Evolutionary conservation across 2,329 filamentous ascomycete species (phyloP).

Genomic region (Fusarium verrucosum): DNA sequence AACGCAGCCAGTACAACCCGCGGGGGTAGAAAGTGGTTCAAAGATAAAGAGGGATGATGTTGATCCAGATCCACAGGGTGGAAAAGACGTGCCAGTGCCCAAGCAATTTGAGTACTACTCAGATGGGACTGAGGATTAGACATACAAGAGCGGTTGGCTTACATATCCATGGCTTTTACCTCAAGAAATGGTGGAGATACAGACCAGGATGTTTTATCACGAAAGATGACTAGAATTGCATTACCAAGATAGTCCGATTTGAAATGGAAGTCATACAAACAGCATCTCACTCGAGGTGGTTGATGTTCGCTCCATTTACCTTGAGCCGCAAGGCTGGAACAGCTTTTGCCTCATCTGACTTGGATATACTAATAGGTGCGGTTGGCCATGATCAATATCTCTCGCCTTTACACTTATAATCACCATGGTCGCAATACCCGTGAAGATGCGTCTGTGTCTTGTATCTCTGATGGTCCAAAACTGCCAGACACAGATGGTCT

Average conservation of each 20-base stretch:
- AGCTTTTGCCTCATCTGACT: too few relatives aligned
- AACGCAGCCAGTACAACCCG: background rate
- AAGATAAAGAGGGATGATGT: conserved; percentile 12
- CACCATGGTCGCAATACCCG: too few relatives aligned
- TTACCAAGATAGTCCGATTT: background rate
- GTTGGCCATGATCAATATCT: too few relatives aligned
- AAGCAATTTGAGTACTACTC: conserved; percentile 50
- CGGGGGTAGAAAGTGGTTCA: background rate
- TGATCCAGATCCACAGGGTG: conserved; percentile 43
- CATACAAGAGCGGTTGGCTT: background rate
- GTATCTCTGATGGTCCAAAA: conserved; percentile 29
- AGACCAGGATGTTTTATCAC: background rate
- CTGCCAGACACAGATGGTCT: conserved; percentile 27
- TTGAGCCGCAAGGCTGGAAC: too few relatives aligned
- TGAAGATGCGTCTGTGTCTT: too few relatives aligned
- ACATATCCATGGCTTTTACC: background rate
- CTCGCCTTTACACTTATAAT: too few relatives aligned
- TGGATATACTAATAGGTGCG: too few relatives aligned
- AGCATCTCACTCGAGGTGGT: too few relatives aligned
- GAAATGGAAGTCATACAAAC: conserved; percentile 1
- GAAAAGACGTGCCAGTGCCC: conserved; percentile 45
- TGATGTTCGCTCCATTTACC: too few relatives aligned
- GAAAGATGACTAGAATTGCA: background rate
- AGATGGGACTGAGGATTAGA: conserved; percentile 40
- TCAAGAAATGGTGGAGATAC: background rate